A percentile compares a stretch with the other conserved stretches of the same genome.
phyloP scores from a whole-genome alignment of 2,329 filamentous ascomycete species.

The Hortaea sp. region DNA sequence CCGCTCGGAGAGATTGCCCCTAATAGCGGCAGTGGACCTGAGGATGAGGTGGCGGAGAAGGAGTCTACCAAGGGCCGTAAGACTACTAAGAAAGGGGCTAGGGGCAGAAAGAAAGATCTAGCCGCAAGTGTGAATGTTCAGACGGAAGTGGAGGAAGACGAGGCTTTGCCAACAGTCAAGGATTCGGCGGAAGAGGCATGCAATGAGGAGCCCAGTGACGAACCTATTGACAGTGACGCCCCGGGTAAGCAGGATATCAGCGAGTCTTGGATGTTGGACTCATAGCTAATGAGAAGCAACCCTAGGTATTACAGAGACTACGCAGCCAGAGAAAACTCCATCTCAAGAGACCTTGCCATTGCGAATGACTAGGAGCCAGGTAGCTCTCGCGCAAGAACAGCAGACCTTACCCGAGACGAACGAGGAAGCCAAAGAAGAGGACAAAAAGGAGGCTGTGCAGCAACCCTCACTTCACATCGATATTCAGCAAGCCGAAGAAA shows the following conservation, averaged over 20 bases:
- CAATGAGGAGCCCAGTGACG: background rate
- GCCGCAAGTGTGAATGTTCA: background rate
- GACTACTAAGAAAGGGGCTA: slow-evolving; percentile 18
- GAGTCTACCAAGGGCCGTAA: slow-evolving; percentile 27
- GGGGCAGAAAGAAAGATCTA: slow-evolving; percentile 14
- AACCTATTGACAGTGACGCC: no score
- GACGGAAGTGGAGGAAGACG: background rate
- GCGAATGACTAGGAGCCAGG: no score
- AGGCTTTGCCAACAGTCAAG: background rate
- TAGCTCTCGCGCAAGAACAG: no score
- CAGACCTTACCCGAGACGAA: background rate
- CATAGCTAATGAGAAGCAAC: no score
- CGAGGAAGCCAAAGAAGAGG: background rate
- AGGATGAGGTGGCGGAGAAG: slow-evolving; percentile 13
- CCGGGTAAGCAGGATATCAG: no score
- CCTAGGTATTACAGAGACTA: no score
- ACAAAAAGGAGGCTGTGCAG: background rate
- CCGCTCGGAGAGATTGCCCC: slow-evolving; percentile 32
- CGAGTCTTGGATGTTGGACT: no score
- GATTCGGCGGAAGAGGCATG: background rate
- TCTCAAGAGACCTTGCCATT: no score
- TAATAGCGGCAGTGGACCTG: slow-evolving; percentile 21
- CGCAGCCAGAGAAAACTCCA: no score
- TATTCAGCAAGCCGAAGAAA: background rate
- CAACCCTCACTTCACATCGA: background rate